These are phyloP conservation scores for Austroboletus novae-zelandiae DNA, from an alignment of 1,284 basidiomycete genomes.

Conservation along the genomic window DNA sequence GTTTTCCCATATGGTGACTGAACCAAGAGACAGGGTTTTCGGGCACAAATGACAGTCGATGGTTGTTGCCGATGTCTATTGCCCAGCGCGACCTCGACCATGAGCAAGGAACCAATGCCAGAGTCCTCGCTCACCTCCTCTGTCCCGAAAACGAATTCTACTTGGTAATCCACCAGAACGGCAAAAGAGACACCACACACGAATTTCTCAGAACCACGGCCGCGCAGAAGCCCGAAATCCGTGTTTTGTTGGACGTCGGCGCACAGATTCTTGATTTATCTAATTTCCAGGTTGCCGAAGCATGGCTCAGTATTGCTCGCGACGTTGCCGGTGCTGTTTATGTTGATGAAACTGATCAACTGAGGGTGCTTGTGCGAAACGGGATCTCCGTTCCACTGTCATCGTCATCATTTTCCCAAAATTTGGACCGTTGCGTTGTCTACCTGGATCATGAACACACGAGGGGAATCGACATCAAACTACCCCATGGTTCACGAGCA, in stretches of 20 bases:
- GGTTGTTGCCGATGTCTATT: neutral
- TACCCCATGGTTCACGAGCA: neutral
- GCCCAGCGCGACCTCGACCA: too few species aligned
- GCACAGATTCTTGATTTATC: neutral
- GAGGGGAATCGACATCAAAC: neutral
- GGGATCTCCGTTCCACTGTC: neutral
- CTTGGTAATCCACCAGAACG: too few species aligned
- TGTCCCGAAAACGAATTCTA: too few species aligned
- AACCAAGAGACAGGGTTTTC: constrained; percentile 2
- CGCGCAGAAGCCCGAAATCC: too few species aligned
- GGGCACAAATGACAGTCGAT: constrained; percentile 6
- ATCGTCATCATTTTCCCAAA: neutral
- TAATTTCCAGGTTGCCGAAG: neutral
- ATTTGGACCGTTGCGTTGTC: neutral
- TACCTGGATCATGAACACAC: neutral
- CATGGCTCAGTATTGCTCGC: neutral
- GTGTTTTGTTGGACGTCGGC: too few species aligned
- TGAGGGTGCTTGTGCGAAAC: neutral
- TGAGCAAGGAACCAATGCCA: too few species aligned
- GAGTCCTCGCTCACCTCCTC: too few species aligned
- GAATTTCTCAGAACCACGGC: too few species aligned
- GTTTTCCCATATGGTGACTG: too few species aligned
- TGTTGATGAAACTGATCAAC: too few species aligned
- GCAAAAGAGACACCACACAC: too few species aligned
- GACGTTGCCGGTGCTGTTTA: neutral